Percentiles rank a stretch among this genome's conserved stretches.
phyloP scores from a whole-genome alignment of 2,329 filamentous ascomycete species.

The Aspergillaceae sp. region DNA sequence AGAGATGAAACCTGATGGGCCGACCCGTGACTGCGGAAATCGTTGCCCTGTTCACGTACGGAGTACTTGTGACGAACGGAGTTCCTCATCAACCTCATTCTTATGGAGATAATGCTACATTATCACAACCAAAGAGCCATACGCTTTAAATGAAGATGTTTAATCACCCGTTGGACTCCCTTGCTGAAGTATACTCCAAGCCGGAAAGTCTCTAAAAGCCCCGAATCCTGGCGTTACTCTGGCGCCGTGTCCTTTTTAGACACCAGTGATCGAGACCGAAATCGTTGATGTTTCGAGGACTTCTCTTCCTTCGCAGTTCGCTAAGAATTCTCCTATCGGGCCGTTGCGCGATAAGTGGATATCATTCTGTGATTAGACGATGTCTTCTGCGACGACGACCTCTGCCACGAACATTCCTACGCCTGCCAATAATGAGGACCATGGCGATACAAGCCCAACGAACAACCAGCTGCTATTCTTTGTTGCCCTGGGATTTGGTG shows the following conservation, averaged over 20 bases:
- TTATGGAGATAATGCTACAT: neutral
- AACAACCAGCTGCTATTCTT: constrained; percentile 81
- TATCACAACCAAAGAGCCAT: constrained; percentile 1
- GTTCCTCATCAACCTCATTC: neutral
- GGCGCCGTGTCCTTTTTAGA: neutral
- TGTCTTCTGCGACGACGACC: constrained; percentile 22
- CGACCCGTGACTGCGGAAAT: neutral
- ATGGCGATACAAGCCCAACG: constrained; percentile 43
- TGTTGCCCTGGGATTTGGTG: constrained; percentile 89
- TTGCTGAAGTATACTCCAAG: constrained; percentile 4
- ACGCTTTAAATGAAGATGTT: too few relatives aligned
- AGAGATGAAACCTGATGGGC: neutral
- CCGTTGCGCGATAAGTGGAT: neutral
- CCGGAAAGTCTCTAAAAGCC: neutral
- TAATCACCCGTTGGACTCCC: constrained; percentile 7
- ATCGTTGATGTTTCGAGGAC: too few relatives aligned
- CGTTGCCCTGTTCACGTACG: too few relatives aligned
- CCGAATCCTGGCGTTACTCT: neutral
- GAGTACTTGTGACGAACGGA: neutral
- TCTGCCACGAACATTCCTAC: constrained; percentile 18
- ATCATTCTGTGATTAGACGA: constrained; percentile 5
- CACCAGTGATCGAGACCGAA: neutral
- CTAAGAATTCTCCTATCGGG: too few relatives aligned
- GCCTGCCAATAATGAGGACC: constrained; percentile 20
- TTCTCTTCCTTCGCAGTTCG: too few relatives aligned